phyloP scores from a whole-genome alignment of 495 filamentous ascomycete species.

The Penicillium soppii region DNA sequence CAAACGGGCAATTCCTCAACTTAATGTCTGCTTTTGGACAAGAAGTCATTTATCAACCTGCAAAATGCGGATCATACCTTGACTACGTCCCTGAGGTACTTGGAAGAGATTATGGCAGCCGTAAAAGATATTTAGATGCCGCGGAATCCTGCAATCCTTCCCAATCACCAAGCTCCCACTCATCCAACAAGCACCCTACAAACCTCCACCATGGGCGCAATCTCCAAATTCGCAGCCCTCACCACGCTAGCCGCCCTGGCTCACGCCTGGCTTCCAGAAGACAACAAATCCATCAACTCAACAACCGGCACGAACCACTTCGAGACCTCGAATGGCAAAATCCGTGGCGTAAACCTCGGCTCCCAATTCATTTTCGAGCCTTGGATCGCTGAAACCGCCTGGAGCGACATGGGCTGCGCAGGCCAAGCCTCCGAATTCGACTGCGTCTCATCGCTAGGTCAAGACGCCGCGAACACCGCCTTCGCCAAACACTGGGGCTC shows the following conservation, averaged over 20 bases:
- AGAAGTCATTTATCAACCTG: background rate
- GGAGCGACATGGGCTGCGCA: constrained; percentile 56
- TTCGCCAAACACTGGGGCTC: constrained; percentile 59
- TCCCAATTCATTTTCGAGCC: constrained; percentile 60
- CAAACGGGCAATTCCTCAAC: constrained; percentile 2
- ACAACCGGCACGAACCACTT: constrained; percentile 29
- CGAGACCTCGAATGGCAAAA: constrained; percentile 36
- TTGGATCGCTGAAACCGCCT: constrained; percentile 53
- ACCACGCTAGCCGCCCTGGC: constrained; percentile 12
- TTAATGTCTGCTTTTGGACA: background rate
- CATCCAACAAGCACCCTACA: background rate
- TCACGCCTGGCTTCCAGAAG: constrained; percentile 32
- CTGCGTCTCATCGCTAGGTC: constrained; percentile 55
- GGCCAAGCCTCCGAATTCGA: constrained; percentile 52
- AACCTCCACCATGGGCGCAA: background rate
- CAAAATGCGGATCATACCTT: background rate
- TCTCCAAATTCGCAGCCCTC: constrained; percentile 3
- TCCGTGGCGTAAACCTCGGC: constrained; percentile 63
- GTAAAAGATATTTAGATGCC: background rate
- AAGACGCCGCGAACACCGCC: constrained; percentile 49
- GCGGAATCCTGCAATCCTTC: background rate
- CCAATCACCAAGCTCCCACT: background rate
- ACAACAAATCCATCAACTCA: constrained; percentile 27
- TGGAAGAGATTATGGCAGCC: too few relatives aligned
- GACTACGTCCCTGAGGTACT: too few relatives aligned